Evolutionary conservation across 768 basidiomycete species (phyloP).

Genomic region (Bullera alba): DNA sequence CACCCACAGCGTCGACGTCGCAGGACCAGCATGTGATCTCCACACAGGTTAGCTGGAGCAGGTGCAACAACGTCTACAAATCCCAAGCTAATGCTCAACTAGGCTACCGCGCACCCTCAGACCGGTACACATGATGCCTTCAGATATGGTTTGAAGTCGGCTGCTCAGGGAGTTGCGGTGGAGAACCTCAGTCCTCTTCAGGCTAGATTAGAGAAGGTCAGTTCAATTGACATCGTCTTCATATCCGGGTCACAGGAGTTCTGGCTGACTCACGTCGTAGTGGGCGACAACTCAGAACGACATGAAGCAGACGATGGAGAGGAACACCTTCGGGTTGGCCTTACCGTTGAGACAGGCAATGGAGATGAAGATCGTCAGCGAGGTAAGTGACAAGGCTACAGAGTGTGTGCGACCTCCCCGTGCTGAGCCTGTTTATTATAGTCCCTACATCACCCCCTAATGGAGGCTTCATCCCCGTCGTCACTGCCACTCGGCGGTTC

Average conservation of each 20-base stretch:
- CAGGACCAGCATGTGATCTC: constrained; percentile 28
- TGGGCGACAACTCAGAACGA: constrained; percentile 93
- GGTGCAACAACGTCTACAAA: neutral
- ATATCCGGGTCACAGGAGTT: neutral
- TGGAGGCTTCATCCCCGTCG: constrained; percentile 22
- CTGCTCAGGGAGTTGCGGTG: constrained; percentile 66
- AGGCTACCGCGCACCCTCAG: constrained; percentile 47
- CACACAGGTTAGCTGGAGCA: constrained; percentile 23
- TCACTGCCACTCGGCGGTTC: constrained; percentile 38
- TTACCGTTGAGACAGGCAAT: constrained; percentile 83
- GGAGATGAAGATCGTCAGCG: constrained; percentile 80
- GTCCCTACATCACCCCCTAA: constrained; percentile 40
- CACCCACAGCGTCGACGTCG: constrained; percentile 25
- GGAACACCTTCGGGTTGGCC: constrained; percentile 77
- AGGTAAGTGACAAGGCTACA: constrained; percentile 52
- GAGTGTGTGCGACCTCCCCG: neutral
- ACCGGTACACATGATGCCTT: constrained; percentile 85
- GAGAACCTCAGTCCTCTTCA: constrained; percentile 54
- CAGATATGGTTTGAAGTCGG: constrained; percentile 70
- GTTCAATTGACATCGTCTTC: constrained; percentile 24
- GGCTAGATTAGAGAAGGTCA: constrained; percentile 68
- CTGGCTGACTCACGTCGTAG: constrained; percentile 49
- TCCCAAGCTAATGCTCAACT: neutral
- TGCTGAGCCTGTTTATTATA: constrained; percentile 2
- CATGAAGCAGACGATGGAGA: constrained; percentile 72